Base-by-base conservation (phyloP, 176 grass and related monocot species). In the Miscanthus lutarioriparius region DNA sequence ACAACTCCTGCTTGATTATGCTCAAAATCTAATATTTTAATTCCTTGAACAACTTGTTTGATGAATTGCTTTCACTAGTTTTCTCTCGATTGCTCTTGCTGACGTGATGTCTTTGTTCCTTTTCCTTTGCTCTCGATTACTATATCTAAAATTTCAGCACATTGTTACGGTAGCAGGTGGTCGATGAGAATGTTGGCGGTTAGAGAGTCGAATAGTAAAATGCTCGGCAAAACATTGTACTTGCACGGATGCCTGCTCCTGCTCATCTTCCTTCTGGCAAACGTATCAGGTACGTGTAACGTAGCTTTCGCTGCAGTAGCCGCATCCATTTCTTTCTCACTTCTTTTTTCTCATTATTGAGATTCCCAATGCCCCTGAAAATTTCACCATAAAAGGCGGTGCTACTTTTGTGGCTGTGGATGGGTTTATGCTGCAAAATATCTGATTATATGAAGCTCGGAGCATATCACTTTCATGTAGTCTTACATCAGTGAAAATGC, bases 141-240 rank as follows among this genome's bases (percentile, higher is more conserved):
- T 28, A n/a, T 17, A 54, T 25, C 20, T 39, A 30, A 67, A 40
- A 23, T 56, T n/a, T 56, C 15, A 58, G 66, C n/a, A 80, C n/a
- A 17, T 64, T 51, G 35, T 27, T 39, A 2, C 39, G 1, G 39
- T 68, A 54, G 11, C 72, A 84, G 89, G 69, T 22, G 40, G 20
- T 27, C 3, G 30, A 6, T 41, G 23, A 83, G 28, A 39, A 74
- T 20, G 82, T 16, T 22, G 67, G 9, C 32, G 41, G 47, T 7
- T 22, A 27, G 75, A 59, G 36, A 4, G 56, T 5, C 25, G 63
- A 59, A 53, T 3, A 40, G 59, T 75, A 86, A 39, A 71, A 91
- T 97, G 95, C n/a, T 87, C 86, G 43, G 19, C 37, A 86, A 79
- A 89, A 89, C 77, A 91, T 38, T 82, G 69, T 84, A 88, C 78